Conservation (phyloP, 192 early-diverging fungal genomes). For the Coemansia erecta region DNA sequence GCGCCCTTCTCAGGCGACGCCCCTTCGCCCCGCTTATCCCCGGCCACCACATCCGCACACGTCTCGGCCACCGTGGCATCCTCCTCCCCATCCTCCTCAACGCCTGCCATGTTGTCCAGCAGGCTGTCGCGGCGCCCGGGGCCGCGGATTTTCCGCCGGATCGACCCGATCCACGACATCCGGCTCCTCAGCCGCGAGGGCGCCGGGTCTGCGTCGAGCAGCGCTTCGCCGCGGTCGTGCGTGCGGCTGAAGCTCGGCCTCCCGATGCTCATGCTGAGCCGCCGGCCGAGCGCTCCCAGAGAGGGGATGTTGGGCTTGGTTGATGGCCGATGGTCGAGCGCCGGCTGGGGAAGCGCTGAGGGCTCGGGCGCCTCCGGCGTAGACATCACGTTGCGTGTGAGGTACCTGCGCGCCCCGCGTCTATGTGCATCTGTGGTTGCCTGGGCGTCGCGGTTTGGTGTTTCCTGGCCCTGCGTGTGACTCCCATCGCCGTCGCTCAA, state of each 20-base stretch:
- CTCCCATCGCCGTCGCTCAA: constrained; percentile 36
- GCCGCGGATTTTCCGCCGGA: constrained; percentile 3
- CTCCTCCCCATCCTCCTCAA: not conserved
- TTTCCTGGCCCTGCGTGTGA: not conserved
- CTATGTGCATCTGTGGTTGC: not conserved
- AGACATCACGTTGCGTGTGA: constrained; percentile 19
- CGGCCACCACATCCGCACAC: not conserved
- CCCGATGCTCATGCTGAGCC: constrained; percentile 19
- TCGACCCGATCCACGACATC: constrained; percentile 32
- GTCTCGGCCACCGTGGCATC: not conserved
- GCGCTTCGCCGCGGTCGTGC: not conserved
- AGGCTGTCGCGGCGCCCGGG: no score
- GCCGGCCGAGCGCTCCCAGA: constrained; percentile 23
- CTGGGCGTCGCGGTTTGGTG: not conserved
- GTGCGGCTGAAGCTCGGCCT: not conserved
- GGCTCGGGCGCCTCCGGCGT: constrained; percentile 7
- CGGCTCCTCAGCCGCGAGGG: not conserved
- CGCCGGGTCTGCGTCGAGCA: no score
- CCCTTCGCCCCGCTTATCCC: not conserved
- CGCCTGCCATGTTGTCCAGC: not conserved
- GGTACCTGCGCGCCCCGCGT: constrained; percentile 19
- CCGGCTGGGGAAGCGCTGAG: constrained; percentile 3
- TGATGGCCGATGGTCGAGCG: not conserved
- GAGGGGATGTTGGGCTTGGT: constrained; percentile 14
- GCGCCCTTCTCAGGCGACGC: not conserved